Base-by-base conservation (phyloP, 202 grass and related monocot species). In the Digitaria exilis region DNA sequence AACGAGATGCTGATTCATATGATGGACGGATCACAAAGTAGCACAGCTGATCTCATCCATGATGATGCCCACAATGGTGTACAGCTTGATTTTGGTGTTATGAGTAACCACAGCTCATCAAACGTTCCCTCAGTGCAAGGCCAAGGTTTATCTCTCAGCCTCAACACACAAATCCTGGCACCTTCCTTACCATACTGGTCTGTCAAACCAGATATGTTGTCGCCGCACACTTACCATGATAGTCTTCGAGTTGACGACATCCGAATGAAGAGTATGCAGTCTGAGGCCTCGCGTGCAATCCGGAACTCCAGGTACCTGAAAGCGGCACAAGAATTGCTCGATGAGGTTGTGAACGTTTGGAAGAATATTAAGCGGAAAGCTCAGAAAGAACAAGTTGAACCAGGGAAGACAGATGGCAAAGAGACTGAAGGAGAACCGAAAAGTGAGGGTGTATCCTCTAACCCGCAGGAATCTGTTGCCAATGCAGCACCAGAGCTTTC, bases 1-100 rank as follows among this genome's bases (percentile, higher is more conserved):
- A 90, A 86, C 14, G 85, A 95, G 76, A 86, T 89, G 77, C 46
- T 88, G 75, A 92, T 95, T 87, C 93, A 90, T 9, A 86, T 91
- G 88, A 83, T 90, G 80, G 85, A 83, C 44, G 87, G 82, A 25
- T 67, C 82, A 48, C 88, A 88, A 8, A 74, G 67, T 13, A 61
- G 75, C 46, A 69, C 65, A 13, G 82, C 51, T 19, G 76, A 90
- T 59, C 79, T 88, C 35, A 79, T 92, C 80, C 87, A 83, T 21
- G 85, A 82, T 4, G 79, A 78, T 35, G 46, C 28, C 41, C 89
- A 88, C 31, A 85, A 54, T 10, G 63, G 84, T 15, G 39, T 65
- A 19, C 87, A 82, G 71, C 73, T 91, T 54, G 82, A 90, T n/a
- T 90, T 92, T 24, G 85, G 93, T 72, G 81, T 90, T 73, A 63